Evolutionary conservation across 2,329 filamentous ascomycete genomes (phyloP).

Genomic region (Dothideomycetes sp.): DNA sequence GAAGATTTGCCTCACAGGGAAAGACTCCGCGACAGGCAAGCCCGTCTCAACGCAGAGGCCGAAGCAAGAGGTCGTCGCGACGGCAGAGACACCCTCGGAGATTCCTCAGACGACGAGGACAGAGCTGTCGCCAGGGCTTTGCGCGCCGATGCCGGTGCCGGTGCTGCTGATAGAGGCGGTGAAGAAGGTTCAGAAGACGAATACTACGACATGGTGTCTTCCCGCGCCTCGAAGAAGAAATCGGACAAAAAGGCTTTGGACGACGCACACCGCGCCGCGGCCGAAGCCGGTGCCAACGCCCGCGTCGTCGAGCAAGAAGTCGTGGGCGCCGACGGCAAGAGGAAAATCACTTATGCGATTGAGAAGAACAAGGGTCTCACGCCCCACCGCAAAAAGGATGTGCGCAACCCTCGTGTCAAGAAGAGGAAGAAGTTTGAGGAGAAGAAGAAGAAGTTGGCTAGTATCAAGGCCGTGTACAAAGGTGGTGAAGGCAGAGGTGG

Average conservation of each 20-base stretch:
- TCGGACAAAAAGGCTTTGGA: conserved; percentile 62
- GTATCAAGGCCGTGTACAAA: conserved; percentile 77
- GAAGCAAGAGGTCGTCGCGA: conserved; percentile 67
- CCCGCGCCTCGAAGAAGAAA: conserved; percentile 56
- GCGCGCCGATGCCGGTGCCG: conserved; percentile 32
- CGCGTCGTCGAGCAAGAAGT: conserved; percentile 58
- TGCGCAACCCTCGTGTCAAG: conserved; percentile 91
- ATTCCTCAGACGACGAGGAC: conserved; percentile 55
- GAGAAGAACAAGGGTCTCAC: conserved; percentile 96
- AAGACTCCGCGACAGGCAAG: conserved; percentile 74
- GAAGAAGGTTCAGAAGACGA: conserved; percentile 63
- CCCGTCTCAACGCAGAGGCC: conserved; percentile 78
- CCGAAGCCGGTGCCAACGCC: conserved; percentile 46
- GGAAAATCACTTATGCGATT: conserved; percentile 87
- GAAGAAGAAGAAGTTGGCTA: conserved; percentile 94
- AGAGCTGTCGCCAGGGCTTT: conserved; percentile 44
- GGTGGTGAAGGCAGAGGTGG: conserved; percentile 75
- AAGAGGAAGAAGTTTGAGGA: conserved; percentile 94
- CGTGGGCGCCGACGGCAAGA: conserved; percentile 74
- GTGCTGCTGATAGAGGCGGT: conserved; percentile 36
- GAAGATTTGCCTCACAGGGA: conserved; percentile 81
- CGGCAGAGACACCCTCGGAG: conserved; percentile 59
- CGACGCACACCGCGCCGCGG: conserved; percentile 46
- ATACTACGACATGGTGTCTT: conserved; percentile 84
- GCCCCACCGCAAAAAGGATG: conserved; percentile 85